Evolutionary conservation across 2,329 filamentous ascomycete species (phyloP), one percentile per base, ranked within the genome.

Genomic region (Talaromyces sp.): DNA sequence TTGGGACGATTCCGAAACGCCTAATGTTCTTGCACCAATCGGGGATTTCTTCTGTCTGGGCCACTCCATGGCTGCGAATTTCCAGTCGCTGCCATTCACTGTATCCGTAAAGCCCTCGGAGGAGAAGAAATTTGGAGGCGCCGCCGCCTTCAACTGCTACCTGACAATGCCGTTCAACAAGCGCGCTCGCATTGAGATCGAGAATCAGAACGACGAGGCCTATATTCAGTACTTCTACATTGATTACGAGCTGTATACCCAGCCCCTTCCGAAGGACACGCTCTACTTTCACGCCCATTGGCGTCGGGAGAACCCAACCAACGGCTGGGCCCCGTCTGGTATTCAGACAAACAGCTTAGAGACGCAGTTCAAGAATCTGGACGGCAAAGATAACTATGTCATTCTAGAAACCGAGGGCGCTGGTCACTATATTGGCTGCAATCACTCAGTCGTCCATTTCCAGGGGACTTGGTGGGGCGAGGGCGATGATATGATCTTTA

Each of bases 171-270:
- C 75, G 2, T 77, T 77, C 68, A 76, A 77, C 68, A 76, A 70
- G 53, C 73, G 72, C 11, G 75, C 75, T 8, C 73, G 75, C 38
- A 75, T 77, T 59, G 75, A 77, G 65, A 70, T 77, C 58, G 74
- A 77, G 68, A 77, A 77, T 63, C 74, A 77, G 62, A 71, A 70
- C 67, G 70, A 75, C 36, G 65, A 72, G 11, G 72, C 75, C 31
- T 76, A 76, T 64, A 67, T 77, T 63, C 75, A 77, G 59, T 77
- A 76, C 64, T 77, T 77, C 67, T 77, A 76, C 61, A 74, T 77
- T 58, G 74, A 77, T 69, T 77, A 77, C 64, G 74, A 76, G 64
- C 69, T 77, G 2, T 69, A 70, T 40, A 63, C 71, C 0, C 62
- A 71, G 53, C 71, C 72, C 3, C 65, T 72, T 27, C 71, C 70